These are phyloP conservation scores for Aspergillus viridinutans DNA, from an alignment of 2,329 filamentous ascomycete species.

Conservation along the genomic window DNA sequence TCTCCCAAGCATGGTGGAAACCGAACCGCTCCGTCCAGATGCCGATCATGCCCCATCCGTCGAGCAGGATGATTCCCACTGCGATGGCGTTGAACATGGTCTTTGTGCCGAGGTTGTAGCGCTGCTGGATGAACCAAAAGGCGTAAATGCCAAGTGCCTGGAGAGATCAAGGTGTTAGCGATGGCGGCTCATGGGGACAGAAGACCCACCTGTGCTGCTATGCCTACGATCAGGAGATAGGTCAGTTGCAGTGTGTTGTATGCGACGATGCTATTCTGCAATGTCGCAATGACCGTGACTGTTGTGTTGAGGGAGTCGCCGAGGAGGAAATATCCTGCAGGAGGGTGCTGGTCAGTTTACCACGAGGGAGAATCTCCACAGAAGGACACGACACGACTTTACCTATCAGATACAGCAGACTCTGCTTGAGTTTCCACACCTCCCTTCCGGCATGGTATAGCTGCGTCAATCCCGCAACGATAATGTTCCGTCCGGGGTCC, in stretches of 20 bases:
- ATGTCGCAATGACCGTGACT: constrained; percentile 61
- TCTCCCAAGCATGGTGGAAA: constrained; percentile 52
- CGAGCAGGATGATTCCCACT: constrained; percentile 57
- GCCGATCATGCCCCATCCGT: constrained; percentile 56
- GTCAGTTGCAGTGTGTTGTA: constrained; percentile 63
- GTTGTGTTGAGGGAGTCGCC: constrained; percentile 69
- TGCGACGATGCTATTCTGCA: constrained; percentile 62
- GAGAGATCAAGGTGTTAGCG: not conserved
- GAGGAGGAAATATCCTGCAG: constrained; percentile 58
- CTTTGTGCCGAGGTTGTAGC: constrained; percentile 58
- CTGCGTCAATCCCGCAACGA: constrained; percentile 61
- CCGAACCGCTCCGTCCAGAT: constrained; percentile 53
- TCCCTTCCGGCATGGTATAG: constrained; percentile 54
- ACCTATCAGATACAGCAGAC: constrained; percentile 61
- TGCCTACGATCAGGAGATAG: constrained; percentile 64
- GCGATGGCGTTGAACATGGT: constrained; percentile 66
- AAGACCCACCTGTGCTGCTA: constrained; percentile 52
- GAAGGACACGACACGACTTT: constrained; percentile 4
- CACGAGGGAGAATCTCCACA: not conserved
- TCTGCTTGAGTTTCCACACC: constrained; percentile 63
- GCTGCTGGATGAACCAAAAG: constrained; percentile 60
- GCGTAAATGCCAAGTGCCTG: constrained; percentile 53
- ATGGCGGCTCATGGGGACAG: not conserved
- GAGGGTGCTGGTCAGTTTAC: not conserved
- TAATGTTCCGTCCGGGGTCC: constrained; percentile 42